Percentiles rank a stretch among this genome's conserved stretches.
phyloP scores from a whole-genome alignment of 2,329 filamentous ascomycete species.

The Apiospora pterosperma region DNA sequence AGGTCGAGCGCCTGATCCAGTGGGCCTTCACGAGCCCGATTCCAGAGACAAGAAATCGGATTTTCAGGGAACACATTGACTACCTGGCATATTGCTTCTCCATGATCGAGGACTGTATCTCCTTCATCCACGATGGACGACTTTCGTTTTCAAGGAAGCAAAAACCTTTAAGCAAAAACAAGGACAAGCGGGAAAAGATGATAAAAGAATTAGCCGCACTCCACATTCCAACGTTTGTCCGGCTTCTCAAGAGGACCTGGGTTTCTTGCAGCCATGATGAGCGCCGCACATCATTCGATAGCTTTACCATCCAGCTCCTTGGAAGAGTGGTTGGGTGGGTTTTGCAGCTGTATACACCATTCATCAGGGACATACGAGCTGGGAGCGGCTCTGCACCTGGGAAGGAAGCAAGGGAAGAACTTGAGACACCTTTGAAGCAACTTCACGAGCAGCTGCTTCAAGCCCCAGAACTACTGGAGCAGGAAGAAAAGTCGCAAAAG shows the following conservation, averaged over 20 bases:
- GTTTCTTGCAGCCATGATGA: slow-evolving; percentile 16
- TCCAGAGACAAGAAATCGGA: slow-evolving; percentile 21
- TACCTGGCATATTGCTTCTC: slow-evolving; percentile 21
- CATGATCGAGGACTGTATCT: slow-evolving; percentile 15
- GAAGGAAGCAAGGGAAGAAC: slow-evolving; percentile 2
- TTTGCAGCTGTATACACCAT: slow-evolving; percentile 15
- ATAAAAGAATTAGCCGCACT: slow-evolving; percentile 17
- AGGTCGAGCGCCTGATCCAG: slow-evolving; percentile 20
- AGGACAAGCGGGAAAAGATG: slow-evolving; percentile 15
- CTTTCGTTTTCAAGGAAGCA: slow-evolving; percentile 6
- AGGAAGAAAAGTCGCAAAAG: slow-evolving; percentile 11
- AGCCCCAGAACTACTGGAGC: slow-evolving; percentile 15
- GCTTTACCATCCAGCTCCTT: slow-evolving; percentile 18
- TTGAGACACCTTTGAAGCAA: background rate
- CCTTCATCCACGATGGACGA: slow-evolving; percentile 17
- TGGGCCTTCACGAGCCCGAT: slow-evolving; percentile 15
- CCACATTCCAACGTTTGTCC: slow-evolving; percentile 22
- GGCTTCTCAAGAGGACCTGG: slow-evolving; percentile 22
- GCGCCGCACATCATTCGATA: slow-evolving; percentile 23
- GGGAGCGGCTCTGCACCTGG: background rate
- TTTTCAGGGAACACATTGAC: slow-evolving; percentile 18
- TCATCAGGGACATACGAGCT: slow-evolving; percentile 5
- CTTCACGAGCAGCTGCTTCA: background rate
- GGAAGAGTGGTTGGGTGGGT: slow-evolving; percentile 20
- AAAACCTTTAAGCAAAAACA: slow-evolving; percentile 5